These are phyloP conservation scores for Hypoxylon sp. DNA, from an alignment of 2,329 filamentous ascomycete genomes.

Conservation along the genomic window DNA sequence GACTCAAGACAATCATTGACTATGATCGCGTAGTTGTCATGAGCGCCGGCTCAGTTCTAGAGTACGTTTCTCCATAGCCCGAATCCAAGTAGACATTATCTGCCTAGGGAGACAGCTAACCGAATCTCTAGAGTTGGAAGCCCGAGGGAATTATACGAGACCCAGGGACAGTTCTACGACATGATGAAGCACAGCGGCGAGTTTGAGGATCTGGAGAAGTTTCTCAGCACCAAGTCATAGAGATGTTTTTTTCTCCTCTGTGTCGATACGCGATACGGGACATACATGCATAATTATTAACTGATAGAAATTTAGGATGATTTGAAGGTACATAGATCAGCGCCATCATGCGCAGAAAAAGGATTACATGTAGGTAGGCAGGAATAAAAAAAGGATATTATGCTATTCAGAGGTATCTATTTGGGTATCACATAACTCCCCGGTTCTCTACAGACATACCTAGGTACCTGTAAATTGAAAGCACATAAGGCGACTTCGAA, in stretches of 20 bases:
- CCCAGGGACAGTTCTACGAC: constrained; percentile 59
- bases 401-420: neutral
- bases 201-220: constrained; percentile 54
- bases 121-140: constrained; percentile 51
- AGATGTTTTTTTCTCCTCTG: no score
- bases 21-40: constrained; percentile 68
- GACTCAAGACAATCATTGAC: constrained; percentile 66
- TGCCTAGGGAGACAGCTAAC: constrained; percentile 36
- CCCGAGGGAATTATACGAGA: constrained; percentile 56
- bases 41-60: constrained; percentile 61
- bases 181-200: constrained; percentile 66
- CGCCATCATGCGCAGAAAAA: no score
- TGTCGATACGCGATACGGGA: no score
- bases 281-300: constrained; percentile 1
- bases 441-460: no score
- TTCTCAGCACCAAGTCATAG: constrained; percentile 38
- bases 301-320: constrained; percentile 4
- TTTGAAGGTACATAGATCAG: neutral
- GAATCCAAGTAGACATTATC: neutral
- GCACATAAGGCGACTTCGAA: no score
- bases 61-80: constrained; percentile 50
- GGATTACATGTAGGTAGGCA: no score
- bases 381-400: no score
- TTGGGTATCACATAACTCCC: no score
- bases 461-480: no score